Evolutionary conservation across 2,329 filamentous ascomycete species (phyloP), one percentile per base, ranked within the genome.

Genomic region (Metarhizium sp.): DNA sequence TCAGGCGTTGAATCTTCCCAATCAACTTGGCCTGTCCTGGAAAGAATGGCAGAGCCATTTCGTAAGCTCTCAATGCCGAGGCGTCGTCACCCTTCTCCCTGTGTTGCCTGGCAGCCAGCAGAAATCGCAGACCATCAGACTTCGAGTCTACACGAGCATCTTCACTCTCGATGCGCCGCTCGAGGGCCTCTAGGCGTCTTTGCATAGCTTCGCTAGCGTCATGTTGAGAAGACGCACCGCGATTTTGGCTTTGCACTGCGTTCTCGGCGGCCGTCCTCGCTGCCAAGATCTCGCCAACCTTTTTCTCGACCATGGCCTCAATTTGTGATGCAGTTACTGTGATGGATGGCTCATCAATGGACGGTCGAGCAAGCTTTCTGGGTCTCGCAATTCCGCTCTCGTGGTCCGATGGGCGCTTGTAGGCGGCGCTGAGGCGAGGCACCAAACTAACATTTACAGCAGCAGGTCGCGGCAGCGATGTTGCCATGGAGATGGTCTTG

Each of bases 31-130:
- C 79, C 67, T 96, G 94, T 1, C 84, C 85, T 0, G 92, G 92
- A 63, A 97, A 97, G 70, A 84, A 94, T 0, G 89, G 87, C 53
- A 90, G 73, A 0, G 92, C 92, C 60, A 89, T 76, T 67, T 92
- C 86, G 66, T 95, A 96, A 83, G 94, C 92, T 62, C 83, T 84
- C 57, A 97, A 72, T 0, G 92, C 90, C 38, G 82, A 88, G 3
- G 75, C 76, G 52, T 95, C 85, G 61, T 96, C 89, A 2, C 90
- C 90, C 4, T 84, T 80, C 53, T 90, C 89, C 66, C 92, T 91
- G 65, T 95, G 88, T 67, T 96, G 91, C 61, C 94, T 88, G 1
- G 90, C 92, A 78, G 94, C 90, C n/a, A 96, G 77, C 38, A 97
- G 73, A 63, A 88, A 90, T 11, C 90, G 88, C 32, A 97, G 71